A percentile compares a stretch with the other conserved stretches of the same genome.
phyloP scores from a whole-genome alignment of 2,329 filamentous ascomycete species.

The Coleophoma cylindrospora region DNA sequence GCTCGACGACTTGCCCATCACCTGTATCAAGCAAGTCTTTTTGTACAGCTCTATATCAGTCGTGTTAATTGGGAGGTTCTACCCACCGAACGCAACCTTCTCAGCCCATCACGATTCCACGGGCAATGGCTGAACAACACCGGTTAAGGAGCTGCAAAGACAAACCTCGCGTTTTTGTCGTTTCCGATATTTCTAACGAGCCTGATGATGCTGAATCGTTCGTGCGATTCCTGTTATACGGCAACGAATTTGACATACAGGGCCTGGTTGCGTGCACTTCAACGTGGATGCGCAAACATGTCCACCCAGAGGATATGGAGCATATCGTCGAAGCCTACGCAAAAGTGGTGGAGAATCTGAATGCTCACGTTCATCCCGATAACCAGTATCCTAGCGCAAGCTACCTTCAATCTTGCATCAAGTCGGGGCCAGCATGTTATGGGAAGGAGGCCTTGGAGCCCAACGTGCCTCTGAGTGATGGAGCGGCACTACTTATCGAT shows the following conservation, averaged over 20 bases:
- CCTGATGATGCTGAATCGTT: conserved; percentile 33
- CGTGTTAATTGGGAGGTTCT: too few species aligned
- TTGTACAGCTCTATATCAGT: too few species aligned
- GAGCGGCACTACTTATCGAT: conserved; percentile 32
- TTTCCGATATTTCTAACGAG: conserved; percentile 34
- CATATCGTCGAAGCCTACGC: conserved; percentile 6
- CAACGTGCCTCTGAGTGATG: conserved; percentile 26
- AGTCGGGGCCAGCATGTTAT: conserved; percentile 23
- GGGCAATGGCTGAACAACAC: neutral
- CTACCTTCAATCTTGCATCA: conserved; percentile 17
- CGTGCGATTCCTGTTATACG: conserved; percentile 30
- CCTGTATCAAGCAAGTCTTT: too few species aligned
- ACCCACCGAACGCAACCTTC: too few species aligned
- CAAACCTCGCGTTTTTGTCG: conserved; percentile 32
- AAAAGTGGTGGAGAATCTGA: conserved; percentile 31
- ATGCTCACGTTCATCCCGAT: conserved; percentile 32
- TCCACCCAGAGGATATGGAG: conserved; percentile 6
- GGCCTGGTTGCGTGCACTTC: conserved; percentile 33
- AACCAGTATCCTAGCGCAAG: conserved; percentile 24
- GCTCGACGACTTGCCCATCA: too few species aligned
- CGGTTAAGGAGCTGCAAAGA: neutral
- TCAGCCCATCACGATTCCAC: too few species aligned
- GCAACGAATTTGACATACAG: conserved; percentile 32
- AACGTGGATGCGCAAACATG: conserved; percentile 19
- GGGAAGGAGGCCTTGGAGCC: neutral